Percentiles rank a stretch among this genome's conserved stretches.
phyloP scores from a whole-genome alignment of 2,329 filamentous ascomycete species.

The Aspergillus latus region DNA sequence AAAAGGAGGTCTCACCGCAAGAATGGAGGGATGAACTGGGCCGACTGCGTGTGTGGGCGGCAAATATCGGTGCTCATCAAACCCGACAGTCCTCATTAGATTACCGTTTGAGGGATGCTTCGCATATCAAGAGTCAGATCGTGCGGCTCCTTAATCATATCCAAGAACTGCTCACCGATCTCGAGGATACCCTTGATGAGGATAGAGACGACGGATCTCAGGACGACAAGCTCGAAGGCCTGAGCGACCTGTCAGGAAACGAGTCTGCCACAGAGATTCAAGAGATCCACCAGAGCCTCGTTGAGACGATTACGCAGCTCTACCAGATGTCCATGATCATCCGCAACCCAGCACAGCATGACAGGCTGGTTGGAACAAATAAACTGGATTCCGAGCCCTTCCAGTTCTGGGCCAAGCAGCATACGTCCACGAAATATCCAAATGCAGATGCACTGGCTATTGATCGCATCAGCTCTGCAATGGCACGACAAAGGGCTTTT shows the following conservation, averaged over 20 bases:
- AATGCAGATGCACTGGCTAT: conserved; percentile 16
- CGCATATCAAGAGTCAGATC: conserved; percentile 17
- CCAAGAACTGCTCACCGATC: not conserved
- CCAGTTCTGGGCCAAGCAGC: not conserved
- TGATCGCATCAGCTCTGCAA: conserved; percentile 32
- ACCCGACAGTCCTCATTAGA: conserved; percentile 31
- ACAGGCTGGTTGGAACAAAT: not conserved
- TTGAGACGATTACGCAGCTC: not conserved
- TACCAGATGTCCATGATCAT: conserved; percentile 4
- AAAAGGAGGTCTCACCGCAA: not conserved
- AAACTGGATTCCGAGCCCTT: not conserved
- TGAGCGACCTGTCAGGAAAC: not conserved
- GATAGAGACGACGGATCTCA: not conserved
- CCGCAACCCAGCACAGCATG: not conserved
- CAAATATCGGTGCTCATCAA: conserved; percentile 34
- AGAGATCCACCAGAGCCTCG: not conserved
- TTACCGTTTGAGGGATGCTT: conserved; percentile 31
- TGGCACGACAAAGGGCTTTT: conserved; percentile 37
- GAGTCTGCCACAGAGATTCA: not conserved
- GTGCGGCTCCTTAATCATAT: not conserved
- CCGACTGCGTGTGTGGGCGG: conserved; percentile 29
- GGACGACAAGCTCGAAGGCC: not conserved
- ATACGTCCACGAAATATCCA: conserved; percentile 3
- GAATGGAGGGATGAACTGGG: conserved; percentile 24
- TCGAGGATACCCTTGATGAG: not conserved